Evolutionary conservation across 129 eudicot species (phyloP).

Genomic region (Artemisia annua): DNA sequence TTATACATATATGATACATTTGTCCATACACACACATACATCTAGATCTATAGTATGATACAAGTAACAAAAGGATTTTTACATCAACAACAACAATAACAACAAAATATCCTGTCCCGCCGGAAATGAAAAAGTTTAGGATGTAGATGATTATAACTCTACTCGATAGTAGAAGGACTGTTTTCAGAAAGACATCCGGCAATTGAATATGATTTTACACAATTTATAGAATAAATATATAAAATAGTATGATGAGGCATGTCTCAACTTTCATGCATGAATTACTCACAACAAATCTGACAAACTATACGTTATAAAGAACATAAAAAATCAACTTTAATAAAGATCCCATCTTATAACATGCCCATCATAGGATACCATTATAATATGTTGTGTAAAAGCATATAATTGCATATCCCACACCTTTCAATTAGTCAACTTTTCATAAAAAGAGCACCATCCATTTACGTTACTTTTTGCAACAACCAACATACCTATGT

Average conservation of each 20-base stretch:
- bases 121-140: too few relatives aligned
- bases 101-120: too few relatives aligned
- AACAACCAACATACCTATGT: not conserved
- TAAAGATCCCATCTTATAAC: constrained; percentile 22
- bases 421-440: constrained; percentile 1
- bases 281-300: constrained; percentile 4
- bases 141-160: too few relatives aligned
- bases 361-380: constrained; percentile 30
- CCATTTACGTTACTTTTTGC: constrained; percentile 2
- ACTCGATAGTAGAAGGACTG: too few relatives aligned
- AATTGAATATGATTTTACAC: too few relatives aligned
- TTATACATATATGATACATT: not conserved
- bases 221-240: too few relatives aligned
- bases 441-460: not conserved
- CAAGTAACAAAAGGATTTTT: too few relatives aligned
- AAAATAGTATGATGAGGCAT: not conserved
- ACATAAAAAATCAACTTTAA: not conserved
- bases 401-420: constrained; percentile 10
- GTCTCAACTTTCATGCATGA: not conserved
- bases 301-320: not conserved
- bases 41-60: not conserved
- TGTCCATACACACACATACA: not conserved
- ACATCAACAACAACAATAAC: too few relatives aligned
- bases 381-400: constrained; percentile 2
- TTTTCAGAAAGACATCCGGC: too few relatives aligned